phyloP scores from a whole-genome alignment of 176 grass and related monocot genomes.

The Microstegium vimineum region DNA sequence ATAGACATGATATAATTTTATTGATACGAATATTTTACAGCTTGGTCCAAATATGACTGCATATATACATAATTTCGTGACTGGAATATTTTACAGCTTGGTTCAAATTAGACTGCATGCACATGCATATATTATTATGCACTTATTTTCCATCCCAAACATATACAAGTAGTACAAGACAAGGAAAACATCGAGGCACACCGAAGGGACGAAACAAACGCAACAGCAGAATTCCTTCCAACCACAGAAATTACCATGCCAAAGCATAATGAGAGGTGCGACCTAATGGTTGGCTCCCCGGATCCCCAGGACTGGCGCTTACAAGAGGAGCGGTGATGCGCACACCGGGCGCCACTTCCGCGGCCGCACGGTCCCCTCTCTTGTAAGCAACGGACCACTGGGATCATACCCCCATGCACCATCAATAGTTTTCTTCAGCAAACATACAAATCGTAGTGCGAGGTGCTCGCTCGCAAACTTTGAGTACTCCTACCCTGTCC shows the following conservation, averaged over 20 bases:
- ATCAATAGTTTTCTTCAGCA: not conserved
- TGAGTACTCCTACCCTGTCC: not conserved
- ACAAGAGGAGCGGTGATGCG: not conserved
- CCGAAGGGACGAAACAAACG: not conserved
- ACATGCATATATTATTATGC: too few species aligned
- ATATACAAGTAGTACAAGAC: not conserved
- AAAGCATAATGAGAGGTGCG: not conserved
- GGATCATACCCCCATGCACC: not conserved
- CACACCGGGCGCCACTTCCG: slow-evolving; percentile 2
- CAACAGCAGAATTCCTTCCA: not conserved
- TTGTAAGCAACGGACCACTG: not conserved
- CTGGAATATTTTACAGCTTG: not conserved
- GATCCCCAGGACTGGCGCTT: not conserved
- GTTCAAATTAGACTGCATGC: not conserved
- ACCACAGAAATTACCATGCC: not conserved
- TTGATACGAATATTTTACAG: not conserved
- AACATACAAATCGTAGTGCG: not conserved
- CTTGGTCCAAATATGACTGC: not conserved
- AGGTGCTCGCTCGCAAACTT: not conserved
- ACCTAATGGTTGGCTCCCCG: not conserved
- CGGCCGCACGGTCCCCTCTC: not conserved
- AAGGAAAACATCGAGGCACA: not conserved
- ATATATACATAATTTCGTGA: too few species aligned
- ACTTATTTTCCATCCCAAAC: not conserved
- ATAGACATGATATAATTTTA: too few species aligned